phyloP scores from a whole-genome alignment of 495 filamentous ascomycete genomes.

The Penicillium turbatum region DNA sequence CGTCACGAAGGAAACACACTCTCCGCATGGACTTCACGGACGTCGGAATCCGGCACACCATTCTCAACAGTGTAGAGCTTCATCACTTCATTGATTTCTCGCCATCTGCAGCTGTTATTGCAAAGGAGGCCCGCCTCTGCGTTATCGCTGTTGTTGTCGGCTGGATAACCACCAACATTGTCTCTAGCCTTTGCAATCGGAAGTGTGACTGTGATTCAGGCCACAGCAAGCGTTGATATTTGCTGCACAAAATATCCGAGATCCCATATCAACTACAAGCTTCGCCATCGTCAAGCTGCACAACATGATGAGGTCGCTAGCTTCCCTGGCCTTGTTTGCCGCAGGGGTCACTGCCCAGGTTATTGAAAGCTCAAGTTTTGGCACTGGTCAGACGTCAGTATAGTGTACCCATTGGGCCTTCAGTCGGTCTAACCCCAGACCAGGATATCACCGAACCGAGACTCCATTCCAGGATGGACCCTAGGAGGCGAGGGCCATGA shows the following conservation, averaged over 20 bases:
- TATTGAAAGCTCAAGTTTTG: constrained; percentile 71
- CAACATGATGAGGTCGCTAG: constrained; percentile 40
- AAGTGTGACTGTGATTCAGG: constrained; percentile 25
- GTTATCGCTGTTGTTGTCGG: constrained; percentile 49
- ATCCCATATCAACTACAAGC: not conserved
- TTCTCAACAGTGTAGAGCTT: constrained; percentile 43
- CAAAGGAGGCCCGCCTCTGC: constrained; percentile 43
- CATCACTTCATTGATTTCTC: constrained; percentile 47
- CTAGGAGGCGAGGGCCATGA: constrained; percentile 65
- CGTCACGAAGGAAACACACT: not conserved
- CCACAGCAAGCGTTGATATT: constrained; percentile 8
- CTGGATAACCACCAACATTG: constrained; percentile 45
- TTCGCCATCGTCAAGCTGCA: constrained; percentile 8
- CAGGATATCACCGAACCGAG: constrained; percentile 54
- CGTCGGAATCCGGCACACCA: constrained; percentile 48
- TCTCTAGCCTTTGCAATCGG: constrained; percentile 38
- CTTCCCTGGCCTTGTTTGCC: constrained; percentile 46
- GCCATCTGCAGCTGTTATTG: constrained; percentile 40
- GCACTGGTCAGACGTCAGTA: constrained; percentile 60
- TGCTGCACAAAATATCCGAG: not conserved
- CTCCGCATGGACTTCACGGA: constrained; percentile 47
- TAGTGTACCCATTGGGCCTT: not conserved
- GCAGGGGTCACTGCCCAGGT: constrained; percentile 57
- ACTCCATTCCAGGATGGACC: constrained; percentile 60
- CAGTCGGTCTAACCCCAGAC: constrained; percentile 23